Base-by-base conservation (phyloP, 805 yeast species). In the Peterozyma xylosa region DNA sequence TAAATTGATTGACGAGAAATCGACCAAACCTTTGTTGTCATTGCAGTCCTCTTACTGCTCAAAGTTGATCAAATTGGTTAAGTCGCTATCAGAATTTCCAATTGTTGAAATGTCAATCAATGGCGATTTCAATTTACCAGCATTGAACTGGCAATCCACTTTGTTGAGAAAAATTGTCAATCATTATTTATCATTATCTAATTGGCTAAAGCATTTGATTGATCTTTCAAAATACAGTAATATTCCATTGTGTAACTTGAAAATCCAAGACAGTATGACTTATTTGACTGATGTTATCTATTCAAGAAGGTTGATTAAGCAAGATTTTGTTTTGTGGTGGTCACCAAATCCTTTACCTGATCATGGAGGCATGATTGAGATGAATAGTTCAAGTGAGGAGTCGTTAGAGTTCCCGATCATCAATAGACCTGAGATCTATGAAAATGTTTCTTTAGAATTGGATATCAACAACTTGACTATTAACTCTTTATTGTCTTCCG, bases 271-370 rank as follows among this genome's bases (percentile, higher is more conserved):
- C 46, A 84, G 86, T 50, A 70, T 82, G 62, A 82, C 86, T 0
- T 86, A 78, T 53, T 67, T 89, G 53, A 84, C 91, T 47, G 99
- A 93, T 60, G 73, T 91, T 36, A 80, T 80, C 44, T 93, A 87
- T 60, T 95, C 98, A 0, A 71, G 99, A 54, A 71, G 80, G 42
- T 70, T 93, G 45, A 68, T 68, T 15, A 71, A 78, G 39, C 75
- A 77, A 39, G 77, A 80, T 47, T 75, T 86, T 35, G 82, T 91
- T 5, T 65, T 95, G 30, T 93, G 99, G 98, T 93, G 99, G 98
- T 86, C 96, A 0, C 76, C 81, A 3, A 70, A 71, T 15, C 85
- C 91, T 1, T 62, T 74, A 38, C 91, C 96, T 0, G 96, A 88
- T 55, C 82, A 77, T 54, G 97, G 96, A 30, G 96, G 96, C 1